A percentile compares a stretch with the other conserved stretches of the same genome.
Conservation (phyloP, 768 basidiomycete genomes). For the Boletus rubescentipes region DNA sequence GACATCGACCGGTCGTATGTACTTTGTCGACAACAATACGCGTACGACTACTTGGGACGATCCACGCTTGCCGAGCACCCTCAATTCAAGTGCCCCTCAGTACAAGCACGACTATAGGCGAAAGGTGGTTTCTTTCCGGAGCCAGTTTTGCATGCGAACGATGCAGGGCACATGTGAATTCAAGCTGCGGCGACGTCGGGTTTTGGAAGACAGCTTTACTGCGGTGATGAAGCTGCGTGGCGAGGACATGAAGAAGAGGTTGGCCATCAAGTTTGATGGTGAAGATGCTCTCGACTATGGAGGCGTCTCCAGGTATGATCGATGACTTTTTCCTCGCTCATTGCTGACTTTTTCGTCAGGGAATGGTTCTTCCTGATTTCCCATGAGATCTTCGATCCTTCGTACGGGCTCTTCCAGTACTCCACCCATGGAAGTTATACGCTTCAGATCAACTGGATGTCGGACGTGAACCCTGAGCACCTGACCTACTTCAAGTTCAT, state of each 20-base stretch:
- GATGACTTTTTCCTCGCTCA: background rate
- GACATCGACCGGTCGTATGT: constrained; percentile 77
- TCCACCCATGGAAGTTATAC: constrained; percentile 80
- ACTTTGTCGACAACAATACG: constrained; percentile 91
- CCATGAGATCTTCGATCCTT: constrained; percentile 81
- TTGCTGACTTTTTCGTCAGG: constrained; percentile 36
- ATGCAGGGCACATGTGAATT: constrained; percentile 83
- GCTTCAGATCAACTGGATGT: constrained; percentile 75
- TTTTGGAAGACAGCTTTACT: constrained; percentile 85
- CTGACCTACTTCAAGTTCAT: constrained; percentile 83
- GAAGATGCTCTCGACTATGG: constrained; percentile 82
- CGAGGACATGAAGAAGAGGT: constrained; percentile 63
- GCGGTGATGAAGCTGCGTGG: constrained; percentile 81
- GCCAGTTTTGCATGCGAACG: constrained; percentile 80
- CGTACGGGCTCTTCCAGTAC: constrained; percentile 81
- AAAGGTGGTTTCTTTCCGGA: constrained; percentile 91
- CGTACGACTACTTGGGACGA: constrained; percentile 92
- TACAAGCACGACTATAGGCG: constrained; percentile 92
- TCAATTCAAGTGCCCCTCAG: constrained; percentile 90
- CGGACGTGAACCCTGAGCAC: constrained; percentile 74
- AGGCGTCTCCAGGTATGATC: constrained; percentile 64
- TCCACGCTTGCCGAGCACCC: constrained; percentile 78
- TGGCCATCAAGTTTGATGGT: constrained; percentile 76
- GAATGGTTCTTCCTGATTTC: constrained; percentile 88
- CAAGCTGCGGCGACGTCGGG: constrained; percentile 74